phyloP scores from a whole-genome alignment of 2,329 filamentous ascomycete species.

The Xylariaceae sp. region DNA sequence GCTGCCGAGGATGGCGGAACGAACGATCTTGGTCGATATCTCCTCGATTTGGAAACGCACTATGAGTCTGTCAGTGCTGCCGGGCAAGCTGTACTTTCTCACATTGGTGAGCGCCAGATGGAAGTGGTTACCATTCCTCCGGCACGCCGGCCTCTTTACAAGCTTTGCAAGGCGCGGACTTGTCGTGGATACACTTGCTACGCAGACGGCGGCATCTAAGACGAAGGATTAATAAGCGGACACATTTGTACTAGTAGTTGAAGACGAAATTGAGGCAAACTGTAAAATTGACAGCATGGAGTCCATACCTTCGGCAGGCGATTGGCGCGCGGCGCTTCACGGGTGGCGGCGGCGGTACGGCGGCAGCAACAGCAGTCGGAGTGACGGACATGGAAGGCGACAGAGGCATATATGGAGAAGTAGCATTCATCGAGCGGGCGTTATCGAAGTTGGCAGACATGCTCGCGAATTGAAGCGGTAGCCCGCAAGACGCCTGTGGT shows the following conservation, averaged over 20 bases:
- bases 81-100: neutral
- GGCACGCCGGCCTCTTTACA: conserved; percentile 49
- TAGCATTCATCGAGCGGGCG: conserved; percentile 12
- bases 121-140: conserved; percentile 46
- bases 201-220: conserved; percentile 52
- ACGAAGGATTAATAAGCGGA: conserved; percentile 7
- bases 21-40: conserved; percentile 52
- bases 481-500: conserved; percentile 5
- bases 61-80: conserved; percentile 27
- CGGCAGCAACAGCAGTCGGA: neutral
- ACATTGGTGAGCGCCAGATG: neutral
- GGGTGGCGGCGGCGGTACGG: conserved; percentile 16
- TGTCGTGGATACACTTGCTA: conserved; percentile 53
- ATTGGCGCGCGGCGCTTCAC: conserved; percentile 50
- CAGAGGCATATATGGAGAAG: conserved; percentile 24
- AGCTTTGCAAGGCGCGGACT: conserved; percentile 48
- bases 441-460: conserved; percentile 19
- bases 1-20: conserved; percentile 52
- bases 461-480: conserved; percentile 10
- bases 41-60: conserved; percentile 50
- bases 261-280: conserved; percentile 3
- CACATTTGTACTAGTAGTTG: neutral
- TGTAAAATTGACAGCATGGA: conserved; percentile 12
- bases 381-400: conserved; percentile 22
- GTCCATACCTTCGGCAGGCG: conserved; percentile 49